phyloP scores from a whole-genome alignment of 768 basidiomycete species.

The Myochromella boudieri region DNA sequence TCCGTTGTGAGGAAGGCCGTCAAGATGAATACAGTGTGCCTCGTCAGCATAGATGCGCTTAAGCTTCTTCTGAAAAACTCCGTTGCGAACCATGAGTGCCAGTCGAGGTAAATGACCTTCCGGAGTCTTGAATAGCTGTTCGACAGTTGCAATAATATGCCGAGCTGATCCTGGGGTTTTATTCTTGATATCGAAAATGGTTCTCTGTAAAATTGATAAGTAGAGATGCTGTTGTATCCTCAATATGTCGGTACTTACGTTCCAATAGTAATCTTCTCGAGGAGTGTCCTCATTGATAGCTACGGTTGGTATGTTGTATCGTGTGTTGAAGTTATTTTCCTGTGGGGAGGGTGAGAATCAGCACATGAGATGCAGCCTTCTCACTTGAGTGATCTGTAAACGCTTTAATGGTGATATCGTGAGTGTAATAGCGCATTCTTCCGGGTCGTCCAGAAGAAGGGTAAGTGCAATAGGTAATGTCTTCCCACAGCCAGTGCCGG shows the following conservation, averaged over 20 bases:
- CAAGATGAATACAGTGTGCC: conserved; percentile 21
- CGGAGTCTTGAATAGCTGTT: conserved; percentile 19
- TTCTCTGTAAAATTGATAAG: neutral
- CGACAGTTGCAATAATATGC: conserved; percentile 20
- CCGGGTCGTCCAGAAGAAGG: conserved; percentile 20
- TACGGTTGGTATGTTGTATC: conserved; percentile 17
- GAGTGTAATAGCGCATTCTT: conserved; percentile 10
- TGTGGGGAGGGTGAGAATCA: too few relatives aligned
- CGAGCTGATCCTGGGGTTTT: neutral
- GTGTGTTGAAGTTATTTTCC: conserved; percentile 17
- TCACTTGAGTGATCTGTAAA: conserved; percentile 14
- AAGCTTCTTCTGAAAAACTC: conserved; percentile 5
- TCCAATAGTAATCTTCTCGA: conserved; percentile 15
- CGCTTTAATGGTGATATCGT: conserved; percentile 22
- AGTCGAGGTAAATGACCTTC: conserved; percentile 16
- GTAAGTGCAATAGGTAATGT: conserved; percentile 26
- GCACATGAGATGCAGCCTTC: too few relatives aligned
- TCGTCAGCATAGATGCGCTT: conserved; percentile 22
- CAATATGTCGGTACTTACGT: conserved; percentile 18
- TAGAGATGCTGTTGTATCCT: too few relatives aligned
- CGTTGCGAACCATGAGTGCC: conserved; percentile 3
- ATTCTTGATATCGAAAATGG: conserved; percentile 4
- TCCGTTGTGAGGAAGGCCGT: conserved; percentile 21
- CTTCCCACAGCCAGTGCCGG: conserved; percentile 29
- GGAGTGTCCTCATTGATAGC: conserved; percentile 26